These are phyloP conservation scores for Quercus variabilis DNA, from an alignment of 306 rosid species.

Conservation along the genomic window DNA sequence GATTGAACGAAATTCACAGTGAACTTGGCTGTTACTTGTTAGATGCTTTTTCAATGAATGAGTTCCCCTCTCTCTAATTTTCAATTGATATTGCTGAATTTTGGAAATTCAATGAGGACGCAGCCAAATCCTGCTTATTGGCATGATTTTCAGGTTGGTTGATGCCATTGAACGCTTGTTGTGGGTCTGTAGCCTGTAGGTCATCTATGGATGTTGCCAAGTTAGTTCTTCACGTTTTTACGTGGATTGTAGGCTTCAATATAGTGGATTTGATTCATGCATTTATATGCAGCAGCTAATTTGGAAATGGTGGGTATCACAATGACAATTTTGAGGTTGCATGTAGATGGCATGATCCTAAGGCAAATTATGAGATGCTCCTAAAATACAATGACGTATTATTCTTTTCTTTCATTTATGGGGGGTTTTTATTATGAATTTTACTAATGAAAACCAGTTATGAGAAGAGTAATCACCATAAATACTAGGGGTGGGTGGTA, in stretches of 20 bases:
- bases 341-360: background rate
- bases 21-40: too few species aligned
- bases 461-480: too few species aligned
- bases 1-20: too few species aligned
- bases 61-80: background rate
- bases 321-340: background rate
- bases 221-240: background rate
- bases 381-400: too few species aligned
- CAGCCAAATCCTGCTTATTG: background rate
- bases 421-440: too few species aligned
- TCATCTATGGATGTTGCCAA: background rate
- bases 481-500: too few species aligned
- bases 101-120: background rate
- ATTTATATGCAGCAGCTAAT: background rate
- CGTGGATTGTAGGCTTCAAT: background rate
- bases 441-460: too few species aligned
- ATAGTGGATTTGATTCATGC: background rate
- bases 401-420: too few species aligned
- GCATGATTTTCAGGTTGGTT: background rate
- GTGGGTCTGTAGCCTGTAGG: background rate
- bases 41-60: too few species aligned
- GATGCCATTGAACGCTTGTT: background rate
- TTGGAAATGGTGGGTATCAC: background rate
- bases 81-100: background rate
- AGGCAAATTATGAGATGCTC: background rate